Evolutionary conservation across 352 stramenopile genomes (phyloP).

Genomic region (Phytophthora macrochlamydospora): DNA sequence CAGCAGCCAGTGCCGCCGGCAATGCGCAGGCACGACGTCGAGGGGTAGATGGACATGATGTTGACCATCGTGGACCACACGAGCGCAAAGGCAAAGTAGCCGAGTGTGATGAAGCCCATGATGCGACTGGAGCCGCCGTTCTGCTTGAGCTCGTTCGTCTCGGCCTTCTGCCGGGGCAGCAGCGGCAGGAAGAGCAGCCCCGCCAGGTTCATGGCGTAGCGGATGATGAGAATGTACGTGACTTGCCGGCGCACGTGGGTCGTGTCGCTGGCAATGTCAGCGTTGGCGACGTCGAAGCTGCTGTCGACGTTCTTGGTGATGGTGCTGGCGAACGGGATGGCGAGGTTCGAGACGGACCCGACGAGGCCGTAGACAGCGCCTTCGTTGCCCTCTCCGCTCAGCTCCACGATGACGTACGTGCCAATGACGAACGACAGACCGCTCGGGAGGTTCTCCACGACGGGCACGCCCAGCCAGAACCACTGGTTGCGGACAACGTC

Average conservation of each 20-base stretch:
- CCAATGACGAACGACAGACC: conserved; percentile 45
- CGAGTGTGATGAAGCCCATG: conserved; percentile 40
- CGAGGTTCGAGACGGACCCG: conserved; percentile 46
- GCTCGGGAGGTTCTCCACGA: conserved; percentile 38
- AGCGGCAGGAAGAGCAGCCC: conserved; percentile 40
- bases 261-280: conserved; percentile 43
- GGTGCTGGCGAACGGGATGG: conserved; percentile 41
- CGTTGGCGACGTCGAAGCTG: conserved; percentile 45
- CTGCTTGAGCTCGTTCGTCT: conserved; percentile 44
- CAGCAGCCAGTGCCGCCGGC: no score
- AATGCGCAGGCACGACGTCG: neutral
- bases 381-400: conserved; percentile 50
- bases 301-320: conserved; percentile 48
- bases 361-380: conserved; percentile 46
- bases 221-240: conserved; percentile 49
- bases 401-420: conserved; percentile 51
- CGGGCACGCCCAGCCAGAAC: conserved; percentile 45
- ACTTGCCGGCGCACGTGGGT: conserved; percentile 43
- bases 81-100: conserved; percentile 39
- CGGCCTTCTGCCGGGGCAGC: conserved; percentile 54
- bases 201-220: conserved; percentile 40
- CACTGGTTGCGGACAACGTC: conserved; percentile 51
- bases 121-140: conserved; percentile 46
- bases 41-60: conserved; percentile 40
- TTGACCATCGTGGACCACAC: conserved; percentile 38